Evolutionary conservation across 768 basidiomycete species (phyloP).

Genomic region (Lactifluus pinguis): DNA sequence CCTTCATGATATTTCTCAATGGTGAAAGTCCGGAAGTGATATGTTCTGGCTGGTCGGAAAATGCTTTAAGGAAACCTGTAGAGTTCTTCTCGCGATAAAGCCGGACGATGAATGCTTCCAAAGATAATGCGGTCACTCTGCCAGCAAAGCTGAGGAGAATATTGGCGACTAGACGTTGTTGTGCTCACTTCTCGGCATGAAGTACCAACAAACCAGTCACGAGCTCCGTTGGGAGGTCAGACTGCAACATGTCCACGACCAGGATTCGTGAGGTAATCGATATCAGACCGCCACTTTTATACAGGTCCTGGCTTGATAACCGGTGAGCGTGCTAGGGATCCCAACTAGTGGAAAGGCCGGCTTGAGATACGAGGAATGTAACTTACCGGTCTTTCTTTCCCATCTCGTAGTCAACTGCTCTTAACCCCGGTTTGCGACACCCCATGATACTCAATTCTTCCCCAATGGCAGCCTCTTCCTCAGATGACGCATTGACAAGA

Average conservation of each 20-base stretch:
- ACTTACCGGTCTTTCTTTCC: constrained; percentile 67
- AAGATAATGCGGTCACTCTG: constrained; percentile 75
- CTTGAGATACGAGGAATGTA: neutral
- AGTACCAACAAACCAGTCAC: constrained; percentile 86
- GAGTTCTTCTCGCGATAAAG: constrained; percentile 86
- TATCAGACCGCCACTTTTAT: constrained; percentile 81
- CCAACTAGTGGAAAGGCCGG: neutral
- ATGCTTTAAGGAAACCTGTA: constrained; percentile 89
- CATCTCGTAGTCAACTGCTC: constrained; percentile 77
- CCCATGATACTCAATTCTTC: constrained; percentile 92
- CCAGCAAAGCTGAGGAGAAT: neutral
- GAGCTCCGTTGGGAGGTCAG: constrained; percentile 73
- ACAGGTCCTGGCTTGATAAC: constrained; percentile 57
- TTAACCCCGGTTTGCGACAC: constrained; percentile 75
- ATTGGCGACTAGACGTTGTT: neutral
- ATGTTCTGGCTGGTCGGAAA: constrained; percentile 93
- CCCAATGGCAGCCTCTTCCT: constrained; percentile 86
- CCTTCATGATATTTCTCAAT: constrained; percentile 85
- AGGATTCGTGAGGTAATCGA: constrained; percentile 91
- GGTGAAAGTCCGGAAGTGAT: constrained; percentile 92
- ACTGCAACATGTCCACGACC: constrained; percentile 88
- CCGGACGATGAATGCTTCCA: constrained; percentile 90
- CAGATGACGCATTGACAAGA: constrained; percentile 72
- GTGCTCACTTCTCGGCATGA: constrained; percentile 76
- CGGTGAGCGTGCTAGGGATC: neutral